These are phyloP conservation scores for Didymella segeticola DNA, from an alignment of 2,329 filamentous ascomycete species.

Conservation along the genomic window DNA sequence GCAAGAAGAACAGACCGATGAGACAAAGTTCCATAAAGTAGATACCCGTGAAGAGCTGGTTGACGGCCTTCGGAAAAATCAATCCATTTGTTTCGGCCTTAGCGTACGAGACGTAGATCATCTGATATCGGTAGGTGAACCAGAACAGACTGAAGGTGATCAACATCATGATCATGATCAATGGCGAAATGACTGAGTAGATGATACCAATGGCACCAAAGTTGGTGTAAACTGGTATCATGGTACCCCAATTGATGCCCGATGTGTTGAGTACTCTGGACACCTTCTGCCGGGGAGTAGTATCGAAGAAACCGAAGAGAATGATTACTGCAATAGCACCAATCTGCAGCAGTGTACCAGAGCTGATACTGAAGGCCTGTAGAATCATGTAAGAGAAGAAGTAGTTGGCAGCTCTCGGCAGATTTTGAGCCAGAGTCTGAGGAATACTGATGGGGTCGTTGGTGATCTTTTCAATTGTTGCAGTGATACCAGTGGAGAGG, in stretches of 20 bases:
- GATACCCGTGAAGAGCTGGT: slow-evolving; percentile 91
- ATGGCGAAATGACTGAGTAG: slow-evolving; percentile 85
- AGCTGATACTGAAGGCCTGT: slow-evolving; percentile 88
- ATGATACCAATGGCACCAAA: slow-evolving; percentile 89
- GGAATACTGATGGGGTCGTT: slow-evolving; percentile 72
- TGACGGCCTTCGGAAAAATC: slow-evolving; percentile 89
- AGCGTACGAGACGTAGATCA: slow-evolving; percentile 92
- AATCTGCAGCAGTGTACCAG: slow-evolving; percentile 85
- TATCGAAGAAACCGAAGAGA: slow-evolving; percentile 80
- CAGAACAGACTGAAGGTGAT: slow-evolving; percentile 91
- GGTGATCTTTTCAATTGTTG: slow-evolving; percentile 68
- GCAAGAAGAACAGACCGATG: slow-evolving; percentile 87
- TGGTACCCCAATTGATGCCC: slow-evolving; percentile 85
- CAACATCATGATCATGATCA: slow-evolving; percentile 92
- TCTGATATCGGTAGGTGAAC: slow-evolving; percentile 96
- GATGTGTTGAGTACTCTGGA: slow-evolving; percentile 78
- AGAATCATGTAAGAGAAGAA: slow-evolving; percentile 99
- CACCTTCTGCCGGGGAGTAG: slow-evolving; percentile 83
- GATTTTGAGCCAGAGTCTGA: slow-evolving; percentile 73
- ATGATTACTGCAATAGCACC: slow-evolving; percentile 80
- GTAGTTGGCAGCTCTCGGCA: slow-evolving; percentile 90
- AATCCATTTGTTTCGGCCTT: slow-evolving; percentile 90
- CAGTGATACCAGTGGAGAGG: slow-evolving; percentile 76
- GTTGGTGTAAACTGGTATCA: slow-evolving; percentile 96
- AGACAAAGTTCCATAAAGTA: slow-evolving; percentile 95